These are phyloP conservation scores for Plantago major DNA, from an alignment of 257 asterid species.

Conservation along the genomic window DNA sequence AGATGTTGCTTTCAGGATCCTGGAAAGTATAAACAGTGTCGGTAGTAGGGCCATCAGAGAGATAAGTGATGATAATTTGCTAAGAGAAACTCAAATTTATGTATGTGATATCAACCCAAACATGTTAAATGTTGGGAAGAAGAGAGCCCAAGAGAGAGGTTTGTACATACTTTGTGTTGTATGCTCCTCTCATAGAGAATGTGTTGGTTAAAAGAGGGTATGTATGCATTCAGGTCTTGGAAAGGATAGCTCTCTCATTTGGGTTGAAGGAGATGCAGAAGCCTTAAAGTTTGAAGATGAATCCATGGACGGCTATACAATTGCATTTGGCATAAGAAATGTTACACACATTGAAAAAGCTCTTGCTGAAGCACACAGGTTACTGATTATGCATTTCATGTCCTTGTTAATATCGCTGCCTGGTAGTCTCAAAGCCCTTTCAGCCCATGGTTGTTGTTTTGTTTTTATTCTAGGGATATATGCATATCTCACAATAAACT, in stretches of 20 bases:
- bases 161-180: slow-evolving; percentile 11
- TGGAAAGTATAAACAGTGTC: slow-evolving; percentile 51
- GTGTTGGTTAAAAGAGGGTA: not conserved
- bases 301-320: slow-evolving; percentile 92
- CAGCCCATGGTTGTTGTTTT: not conserved
- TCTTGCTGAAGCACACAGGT: slow-evolving; percentile 93
- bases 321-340: slow-evolving; percentile 96
- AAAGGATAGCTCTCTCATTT: slow-evolving; percentile 56
- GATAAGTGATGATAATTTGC: slow-evolving; percentile 47
- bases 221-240: slow-evolving; percentile 44
- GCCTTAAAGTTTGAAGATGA: slow-evolving; percentile 63
- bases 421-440: not conserved
- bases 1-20: slow-evolving; percentile 93
- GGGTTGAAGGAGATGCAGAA: slow-evolving; percentile 98
- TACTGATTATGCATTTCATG: slow-evolving; percentile 4
- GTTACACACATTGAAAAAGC: slow-evolving; percentile 89
- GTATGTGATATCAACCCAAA: slow-evolving; percentile 89
- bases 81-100: slow-evolving; percentile 66
- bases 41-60: slow-evolving; percentile 55
- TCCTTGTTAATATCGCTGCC: slow-evolving; percentile 13
- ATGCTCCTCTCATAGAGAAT: not conserved
- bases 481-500: not conserved
- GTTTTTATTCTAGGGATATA: not conserved
- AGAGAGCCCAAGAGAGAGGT: slow-evolving; percentile 84
- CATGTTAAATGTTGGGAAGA: slow-evolving; percentile 79